These are phyloP conservation scores for Auricularia auricula-judae DNA, from an alignment of 768 basidiomycete species.

Conservation along the genomic window DNA sequence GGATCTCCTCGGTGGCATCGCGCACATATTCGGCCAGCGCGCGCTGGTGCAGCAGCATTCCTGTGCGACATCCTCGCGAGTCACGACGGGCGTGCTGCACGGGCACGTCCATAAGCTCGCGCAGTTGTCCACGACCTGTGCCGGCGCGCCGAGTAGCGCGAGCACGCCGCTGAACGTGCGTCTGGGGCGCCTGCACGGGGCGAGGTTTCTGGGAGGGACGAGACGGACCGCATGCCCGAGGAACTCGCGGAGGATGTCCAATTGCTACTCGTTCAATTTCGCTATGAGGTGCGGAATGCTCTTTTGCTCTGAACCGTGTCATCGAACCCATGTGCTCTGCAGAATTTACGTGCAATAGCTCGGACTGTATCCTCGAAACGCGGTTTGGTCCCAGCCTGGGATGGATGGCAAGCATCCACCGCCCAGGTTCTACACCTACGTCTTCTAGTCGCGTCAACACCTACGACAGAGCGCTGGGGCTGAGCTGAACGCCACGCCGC, in stretches of 20 bases:
- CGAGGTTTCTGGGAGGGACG: too few relatives aligned
- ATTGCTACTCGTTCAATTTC: slow-evolving; percentile 16
- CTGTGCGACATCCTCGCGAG: slow-evolving; percentile 9
- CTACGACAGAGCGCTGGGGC: neutral
- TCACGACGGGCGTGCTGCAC: slow-evolving; percentile 9
- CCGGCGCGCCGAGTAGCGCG: slow-evolving; percentile 3
- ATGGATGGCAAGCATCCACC: too few relatives aligned
- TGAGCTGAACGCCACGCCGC: neutral
- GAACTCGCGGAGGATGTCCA: too few relatives aligned
- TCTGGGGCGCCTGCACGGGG: too few relatives aligned
- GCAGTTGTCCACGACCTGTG: slow-evolving; percentile 8
- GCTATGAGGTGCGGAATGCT: slow-evolving; percentile 12
- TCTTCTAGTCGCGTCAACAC: slow-evolving; percentile 14
- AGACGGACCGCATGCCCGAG: too few relatives aligned
- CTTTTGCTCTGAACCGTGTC: slow-evolving; percentile 1
- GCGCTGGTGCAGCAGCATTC: slow-evolving; percentile 12
- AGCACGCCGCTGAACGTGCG: neutral
- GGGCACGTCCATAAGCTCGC: slow-evolving; percentile 7
- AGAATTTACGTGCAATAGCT: slow-evolving; percentile 14
- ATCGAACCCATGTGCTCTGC: neutral
- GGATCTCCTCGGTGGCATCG: neutral
- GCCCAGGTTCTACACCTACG: slow-evolving; percentile 14
- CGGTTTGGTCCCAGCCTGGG: neutral
- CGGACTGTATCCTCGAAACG: neutral
- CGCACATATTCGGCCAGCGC: slow-evolving; percentile 10